Evolutionary conservation across 2,329 filamentous ascomycete species (phyloP).

Genomic region (Microdochium bolleyi): DNA sequence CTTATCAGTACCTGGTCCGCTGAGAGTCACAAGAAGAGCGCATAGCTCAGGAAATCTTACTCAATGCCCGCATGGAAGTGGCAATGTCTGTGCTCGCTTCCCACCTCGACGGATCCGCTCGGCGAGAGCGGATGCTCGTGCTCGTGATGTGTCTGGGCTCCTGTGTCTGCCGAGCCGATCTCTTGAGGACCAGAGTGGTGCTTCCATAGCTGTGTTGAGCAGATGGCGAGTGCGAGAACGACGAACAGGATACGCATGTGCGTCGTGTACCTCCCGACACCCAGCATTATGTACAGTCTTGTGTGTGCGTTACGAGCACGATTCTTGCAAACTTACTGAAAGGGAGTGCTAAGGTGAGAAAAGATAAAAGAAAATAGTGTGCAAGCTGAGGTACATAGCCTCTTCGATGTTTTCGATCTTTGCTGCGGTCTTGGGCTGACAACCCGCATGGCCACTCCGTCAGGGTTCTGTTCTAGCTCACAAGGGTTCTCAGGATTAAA

Average conservation of each 20-base stretch:
- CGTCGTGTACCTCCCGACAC: no score
- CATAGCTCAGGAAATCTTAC: slow-evolving; percentile 32
- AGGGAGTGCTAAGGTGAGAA: no score
- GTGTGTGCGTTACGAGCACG: no score
- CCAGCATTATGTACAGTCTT: no score
- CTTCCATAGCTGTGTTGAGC: no score
- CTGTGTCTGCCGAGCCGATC: background rate
- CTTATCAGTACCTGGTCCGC: no score
- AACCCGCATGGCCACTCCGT: background rate
- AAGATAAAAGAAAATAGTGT: no score
- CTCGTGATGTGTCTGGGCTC: background rate
- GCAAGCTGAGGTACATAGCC: background rate
- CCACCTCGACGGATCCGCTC: slow-evolving; percentile 6
- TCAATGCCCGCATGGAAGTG: slow-evolving; percentile 72
- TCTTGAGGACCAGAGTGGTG: no score
- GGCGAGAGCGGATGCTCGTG: background rate
- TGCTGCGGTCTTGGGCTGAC: background rate
- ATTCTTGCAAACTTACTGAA: no score
- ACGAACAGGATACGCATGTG: no score
- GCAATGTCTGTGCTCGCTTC: slow-evolving; percentile 38
- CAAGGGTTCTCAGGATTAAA: background rate
- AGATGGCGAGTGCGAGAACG: no score
- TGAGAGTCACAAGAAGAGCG: no score
- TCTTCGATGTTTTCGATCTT: background rate
- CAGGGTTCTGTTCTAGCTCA: background rate